Evolutionary conservation across 495 filamentous ascomycete genomes (phyloP), one percentile per base, ranked within the genome.

Genomic region (Viridothelium virens): DNA sequence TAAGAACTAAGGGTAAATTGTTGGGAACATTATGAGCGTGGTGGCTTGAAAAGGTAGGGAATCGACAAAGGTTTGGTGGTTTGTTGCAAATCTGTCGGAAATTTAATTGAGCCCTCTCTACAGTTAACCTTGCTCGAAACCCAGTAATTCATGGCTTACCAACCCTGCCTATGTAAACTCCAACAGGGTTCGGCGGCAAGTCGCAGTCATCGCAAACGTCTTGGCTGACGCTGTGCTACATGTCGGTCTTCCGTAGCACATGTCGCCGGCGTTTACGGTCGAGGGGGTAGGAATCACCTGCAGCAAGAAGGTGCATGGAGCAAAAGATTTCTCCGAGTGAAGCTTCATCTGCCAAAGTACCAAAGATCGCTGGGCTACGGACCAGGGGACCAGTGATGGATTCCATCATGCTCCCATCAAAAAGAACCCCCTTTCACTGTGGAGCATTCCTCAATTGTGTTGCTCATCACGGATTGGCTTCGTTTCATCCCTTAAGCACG

Each of bases 231-330:
- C 53, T 59, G 18, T 18, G 53, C 18, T 7, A 59, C 31, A 10
- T 6, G 31, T 10, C 25, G 2, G 53, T 31, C 31, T 59, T 59
- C 53, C 31, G 53, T 33, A 31, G 31, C 18, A 36, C 53, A 59
- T 59, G 53, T 7, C 36, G 14, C 53, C 36, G 4, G 53, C 31
- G 36, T 59, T 9, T 59, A 31, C 4, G 10, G 3, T 36, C 48
- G 48, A 11, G 14, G 48, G 53, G 10, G 36, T 34, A 7, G 31
- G 53, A 59, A 33, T 34, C 3, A 6, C 31, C 10, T 59, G 31
- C 53, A 59, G 53, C 53, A 31, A 59, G 36, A 59, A 36, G 53
- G 18, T 31, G 36, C 53, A 59, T 25, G 53, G 25, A 59, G 53
- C 53, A 59, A 59, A 5, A 59, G 36, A 59, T 59, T 18, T 59